Evolutionary conservation across 176 grass and related monocot species (phyloP).

Genomic region (Rhynchospora breviuscula): DNA sequence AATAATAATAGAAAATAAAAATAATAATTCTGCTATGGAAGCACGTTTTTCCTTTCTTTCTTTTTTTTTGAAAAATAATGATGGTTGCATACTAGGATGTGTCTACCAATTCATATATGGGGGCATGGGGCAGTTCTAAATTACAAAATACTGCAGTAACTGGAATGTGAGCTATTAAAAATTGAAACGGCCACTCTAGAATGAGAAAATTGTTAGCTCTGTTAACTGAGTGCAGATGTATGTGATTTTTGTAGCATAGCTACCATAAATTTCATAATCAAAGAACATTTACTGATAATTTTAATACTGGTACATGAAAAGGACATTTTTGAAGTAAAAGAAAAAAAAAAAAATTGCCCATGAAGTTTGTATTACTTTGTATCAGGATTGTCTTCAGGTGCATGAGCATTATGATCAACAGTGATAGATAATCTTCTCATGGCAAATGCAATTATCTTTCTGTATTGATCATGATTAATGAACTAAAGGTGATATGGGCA

Average conservation of each 20-base stretch:
- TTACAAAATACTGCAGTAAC: not conserved
- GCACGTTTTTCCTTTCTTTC: too few relatives aligned
- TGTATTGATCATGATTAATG: not conserved
- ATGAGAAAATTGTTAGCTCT: not conserved
- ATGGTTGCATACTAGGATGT: not conserved
- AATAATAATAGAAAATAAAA: too few relatives aligned
- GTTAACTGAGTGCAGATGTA: not conserved
- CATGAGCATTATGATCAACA: not conserved
- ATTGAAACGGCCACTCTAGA: not conserved
- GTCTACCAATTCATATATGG: not conserved
- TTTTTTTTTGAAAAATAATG: not conserved
- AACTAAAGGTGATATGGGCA: not conserved
- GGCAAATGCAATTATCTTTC: not conserved
- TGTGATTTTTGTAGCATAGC: not conserved
- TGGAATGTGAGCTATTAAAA: not conserved
- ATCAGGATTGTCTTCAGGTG: not conserved
- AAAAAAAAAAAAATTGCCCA: not conserved
- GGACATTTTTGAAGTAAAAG: not conserved
- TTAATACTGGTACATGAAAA: too few relatives aligned
- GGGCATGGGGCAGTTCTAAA: not conserved
- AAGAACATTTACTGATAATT: not conserved
- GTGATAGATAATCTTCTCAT: not conserved
- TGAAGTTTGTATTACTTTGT: not conserved
- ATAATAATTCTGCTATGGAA: not conserved
- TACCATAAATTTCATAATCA: not conserved